Conservation (phyloP, 2,329 filamentous ascomycete species). For the Lojkania enalia region DNA sequence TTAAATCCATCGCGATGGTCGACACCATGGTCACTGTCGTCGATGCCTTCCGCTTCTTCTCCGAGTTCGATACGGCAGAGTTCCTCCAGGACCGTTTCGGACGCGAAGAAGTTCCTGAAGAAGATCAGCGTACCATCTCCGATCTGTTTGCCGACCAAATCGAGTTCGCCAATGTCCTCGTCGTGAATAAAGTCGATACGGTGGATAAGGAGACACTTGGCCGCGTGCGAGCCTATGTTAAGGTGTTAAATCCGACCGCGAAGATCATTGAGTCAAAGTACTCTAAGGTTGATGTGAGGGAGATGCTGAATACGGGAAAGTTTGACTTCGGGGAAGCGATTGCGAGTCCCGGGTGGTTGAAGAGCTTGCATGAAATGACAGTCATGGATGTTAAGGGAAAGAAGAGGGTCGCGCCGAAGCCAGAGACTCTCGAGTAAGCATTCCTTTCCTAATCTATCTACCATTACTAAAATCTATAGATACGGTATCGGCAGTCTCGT, state of each 20-base stretch:
- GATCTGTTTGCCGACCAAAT: conserved; percentile 78
- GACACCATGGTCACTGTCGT: conserved; percentile 75
- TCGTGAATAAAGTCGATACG: conserved; percentile 71
- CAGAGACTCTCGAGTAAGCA: conserved; percentile 69
- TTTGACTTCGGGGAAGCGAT: conserved; percentile 69
- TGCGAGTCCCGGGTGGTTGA: conserved; percentile 69
- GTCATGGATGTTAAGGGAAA: conserved; percentile 59
- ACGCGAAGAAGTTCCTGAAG: conserved; percentile 58
- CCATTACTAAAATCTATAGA: conserved; percentile 25
- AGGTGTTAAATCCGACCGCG: conserved; percentile 67
- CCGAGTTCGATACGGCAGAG: conserved; percentile 72
- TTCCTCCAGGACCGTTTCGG: conserved; percentile 66
- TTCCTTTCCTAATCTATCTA: too few relatives aligned
- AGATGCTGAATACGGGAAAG: conserved; percentile 67
- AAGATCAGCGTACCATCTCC: conserved; percentile 74
- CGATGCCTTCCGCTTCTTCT: conserved; percentile 72
- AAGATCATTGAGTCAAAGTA: conserved; percentile 65
- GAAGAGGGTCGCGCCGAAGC: conserved; percentile 65
- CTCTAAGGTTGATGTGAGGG: conserved; percentile 61
- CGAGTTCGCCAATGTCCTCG: conserved; percentile 74
- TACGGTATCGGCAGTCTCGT: conserved; percentile 74
- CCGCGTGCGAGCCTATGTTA: conserved; percentile 58
- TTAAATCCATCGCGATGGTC: conserved; percentile 67
- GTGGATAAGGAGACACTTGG: conserved; percentile 53
- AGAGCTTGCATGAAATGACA: conserved; percentile 70